Evolutionary conservation across 371 early-diverging fungal genomes (phyloP).

Genomic region (Phascolomyces articulosus): DNA sequence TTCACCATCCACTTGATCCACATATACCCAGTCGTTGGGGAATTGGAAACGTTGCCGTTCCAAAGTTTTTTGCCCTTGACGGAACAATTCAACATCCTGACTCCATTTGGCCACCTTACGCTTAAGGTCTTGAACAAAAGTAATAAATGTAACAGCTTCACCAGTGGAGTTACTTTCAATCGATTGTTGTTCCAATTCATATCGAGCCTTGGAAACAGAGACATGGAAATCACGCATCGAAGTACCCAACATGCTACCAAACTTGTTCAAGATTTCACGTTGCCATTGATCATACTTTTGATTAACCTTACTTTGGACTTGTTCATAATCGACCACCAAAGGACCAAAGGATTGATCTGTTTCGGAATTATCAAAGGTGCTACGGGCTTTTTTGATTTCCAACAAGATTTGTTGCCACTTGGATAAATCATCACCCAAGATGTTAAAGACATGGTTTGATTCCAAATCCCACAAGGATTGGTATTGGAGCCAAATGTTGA

Average conservation of each 20-base stretch:
- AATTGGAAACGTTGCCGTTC: slow-evolving; percentile 95
- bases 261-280: slow-evolving; percentile 91
- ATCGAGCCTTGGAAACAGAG: slow-evolving; percentile 78
- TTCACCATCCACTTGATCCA: slow-evolving; percentile 96
- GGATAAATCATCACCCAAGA: slow-evolving; percentile 89
- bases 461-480: slow-evolving; percentile 98
- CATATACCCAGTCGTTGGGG: slow-evolving; percentile 93
- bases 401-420: slow-evolving; percentile 94
- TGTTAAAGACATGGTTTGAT: slow-evolving; percentile 76
- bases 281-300: slow-evolving; percentile 98
- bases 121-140: slow-evolving; percentile 95
- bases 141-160: slow-evolving; percentile 94
- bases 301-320: slow-evolving; percentile 97
- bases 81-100: slow-evolving; percentile 83
- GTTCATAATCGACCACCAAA: slow-evolving; percentile 92
- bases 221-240: slow-evolving; percentile 88
- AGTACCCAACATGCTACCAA: slow-evolving; percentile 81
- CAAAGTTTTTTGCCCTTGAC: slow-evolving; percentile 90
- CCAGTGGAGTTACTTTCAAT: slow-evolving; percentile 86
- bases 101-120: slow-evolving; percentile 86
- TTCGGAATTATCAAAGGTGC: slow-evolving; percentile 96
- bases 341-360: slow-evolving; percentile 89
- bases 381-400: slow-evolving; percentile 93
- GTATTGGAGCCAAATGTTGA: slow-evolving; percentile 95
- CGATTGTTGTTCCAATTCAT: slow-evolving; percentile 88